These are phyloP conservation scores for Chlorella sp. DNA, from an alignment of 139 green algal genomes.

Conservation along the genomic window DNA sequence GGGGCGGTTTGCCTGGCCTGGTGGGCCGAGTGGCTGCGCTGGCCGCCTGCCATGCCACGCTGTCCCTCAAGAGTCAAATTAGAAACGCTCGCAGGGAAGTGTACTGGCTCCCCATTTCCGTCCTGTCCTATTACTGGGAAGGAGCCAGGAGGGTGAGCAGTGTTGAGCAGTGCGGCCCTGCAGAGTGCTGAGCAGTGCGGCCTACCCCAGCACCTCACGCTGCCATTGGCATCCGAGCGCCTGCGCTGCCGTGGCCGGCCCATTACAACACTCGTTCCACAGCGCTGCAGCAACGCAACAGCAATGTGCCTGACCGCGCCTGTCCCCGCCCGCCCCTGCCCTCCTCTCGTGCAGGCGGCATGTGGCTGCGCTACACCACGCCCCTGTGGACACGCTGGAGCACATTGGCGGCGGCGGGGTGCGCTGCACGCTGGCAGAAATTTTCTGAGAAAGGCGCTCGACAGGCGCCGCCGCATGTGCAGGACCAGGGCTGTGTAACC, in stretches of 20 bases:
- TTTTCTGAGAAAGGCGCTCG: conserved; percentile 87
- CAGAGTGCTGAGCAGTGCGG: background rate
- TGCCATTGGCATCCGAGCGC: background rate
- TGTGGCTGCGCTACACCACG: conserved; percentile 82
- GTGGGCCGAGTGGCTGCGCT: background rate
- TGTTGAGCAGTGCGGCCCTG: no score
- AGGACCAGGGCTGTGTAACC: background rate
- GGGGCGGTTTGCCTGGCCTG: background rate
- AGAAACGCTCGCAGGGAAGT: no score
- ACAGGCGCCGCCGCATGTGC: no score
- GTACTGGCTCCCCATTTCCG: no score
- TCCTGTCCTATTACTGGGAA: no score
- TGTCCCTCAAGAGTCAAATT: background rate
- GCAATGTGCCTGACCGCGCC: no score
- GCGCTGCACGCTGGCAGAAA: conserved; percentile 90
- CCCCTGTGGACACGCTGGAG: conserved; percentile 93
- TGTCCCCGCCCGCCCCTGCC: background rate
- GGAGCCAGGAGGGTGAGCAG: no score
- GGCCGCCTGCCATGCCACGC: background rate
- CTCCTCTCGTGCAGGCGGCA: conserved; percentile 65
- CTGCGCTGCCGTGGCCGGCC: background rate
- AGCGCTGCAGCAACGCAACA: no score
- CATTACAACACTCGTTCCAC: no score
- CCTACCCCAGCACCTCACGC: background rate
- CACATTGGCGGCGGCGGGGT: conserved; percentile 91